phyloP scores from a whole-genome alignment of 768 basidiomycete genomes.

The Trametes punicea region DNA sequence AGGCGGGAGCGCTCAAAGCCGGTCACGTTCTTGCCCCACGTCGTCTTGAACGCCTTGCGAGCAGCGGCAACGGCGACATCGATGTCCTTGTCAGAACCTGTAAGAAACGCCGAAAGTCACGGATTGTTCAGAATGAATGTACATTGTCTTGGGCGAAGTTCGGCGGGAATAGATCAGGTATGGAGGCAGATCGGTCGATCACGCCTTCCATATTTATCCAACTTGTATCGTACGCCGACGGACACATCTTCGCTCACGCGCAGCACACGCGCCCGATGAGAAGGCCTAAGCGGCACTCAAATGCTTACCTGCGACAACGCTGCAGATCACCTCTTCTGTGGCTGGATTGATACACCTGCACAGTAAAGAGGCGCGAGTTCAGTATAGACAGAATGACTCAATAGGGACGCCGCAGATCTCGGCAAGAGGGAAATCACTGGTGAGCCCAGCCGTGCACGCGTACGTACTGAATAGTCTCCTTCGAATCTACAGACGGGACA shows the following conservation, averaged over 20 bases:
- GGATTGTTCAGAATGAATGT: background rate
- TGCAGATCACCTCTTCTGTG: slow-evolving; percentile 70
- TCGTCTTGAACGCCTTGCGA: slow-evolving; percentile 74
- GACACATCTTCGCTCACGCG: too few relatives aligned
- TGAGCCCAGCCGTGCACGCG: slow-evolving; percentile 13
- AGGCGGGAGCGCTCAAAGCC: slow-evolving; percentile 78
- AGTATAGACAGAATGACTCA: background rate
- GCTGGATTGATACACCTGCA: slow-evolving; percentile 74
- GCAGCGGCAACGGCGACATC: slow-evolving; percentile 83
- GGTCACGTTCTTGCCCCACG: slow-evolving; percentile 89
- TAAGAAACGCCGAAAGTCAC: background rate
- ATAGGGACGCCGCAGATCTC: slow-evolving; percentile 4
- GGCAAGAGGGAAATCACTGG: background rate
- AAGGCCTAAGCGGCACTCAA: background rate
- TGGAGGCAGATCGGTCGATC: slow-evolving; percentile 1
- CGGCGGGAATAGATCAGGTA: background rate
- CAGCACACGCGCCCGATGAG: background rate
- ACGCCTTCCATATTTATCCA: too few relatives aligned
- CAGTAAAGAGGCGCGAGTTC: slow-evolving; percentile 11
- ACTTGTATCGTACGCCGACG: too few relatives aligned
- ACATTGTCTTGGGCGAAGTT: background rate
- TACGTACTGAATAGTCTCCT: slow-evolving; percentile 60
- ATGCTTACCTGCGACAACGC: slow-evolving; percentile 49
- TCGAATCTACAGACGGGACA: slow-evolving; percentile 68
- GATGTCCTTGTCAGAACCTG: slow-evolving; percentile 72